These are phyloP conservation scores for Diaporthe sp. DNA, from an alignment of 2,329 filamentous ascomycete genomes.

Conservation along the genomic window DNA sequence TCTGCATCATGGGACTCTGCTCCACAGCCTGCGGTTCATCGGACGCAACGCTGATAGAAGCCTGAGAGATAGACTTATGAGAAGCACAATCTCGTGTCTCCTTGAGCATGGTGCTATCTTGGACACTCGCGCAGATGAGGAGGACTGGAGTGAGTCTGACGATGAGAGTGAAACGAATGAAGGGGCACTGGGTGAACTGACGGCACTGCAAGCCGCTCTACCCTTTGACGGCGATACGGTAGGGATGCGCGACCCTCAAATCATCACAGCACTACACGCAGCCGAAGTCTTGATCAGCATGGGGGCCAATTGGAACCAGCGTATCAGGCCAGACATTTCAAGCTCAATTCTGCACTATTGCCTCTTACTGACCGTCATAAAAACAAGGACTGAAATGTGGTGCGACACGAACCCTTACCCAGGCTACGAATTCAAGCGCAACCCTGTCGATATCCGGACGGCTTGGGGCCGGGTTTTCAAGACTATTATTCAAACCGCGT, in stretches of 20 bases:
- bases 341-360: no score
- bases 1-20: neutral
- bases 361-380: no score
- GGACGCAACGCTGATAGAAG: fast-evolving
- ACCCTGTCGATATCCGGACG: no score
- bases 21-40: neutral
- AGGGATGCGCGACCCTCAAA: no score
- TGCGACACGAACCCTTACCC: no score
- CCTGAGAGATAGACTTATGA: neutral
- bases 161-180: no score
- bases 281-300: neutral
- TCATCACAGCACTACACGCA: neutral
- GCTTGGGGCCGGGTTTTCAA: neutral
- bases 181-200: no score
- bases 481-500: neutral
- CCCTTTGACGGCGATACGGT: neutral
- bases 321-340: no score
- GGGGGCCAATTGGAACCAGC: neutral
- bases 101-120: neutral
- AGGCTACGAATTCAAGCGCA: no score
- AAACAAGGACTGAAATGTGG: no score
- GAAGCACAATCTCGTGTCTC: neutral
- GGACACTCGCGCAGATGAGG: neutral
- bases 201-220: neutral
- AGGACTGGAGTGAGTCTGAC: no score